Percentiles rank a stretch among this genome's conserved stretches.
These are phyloP conservation scores for Ceriops decandra DNA, from an alignment of 345 rosid species.

Conservation along the genomic window DNA sequence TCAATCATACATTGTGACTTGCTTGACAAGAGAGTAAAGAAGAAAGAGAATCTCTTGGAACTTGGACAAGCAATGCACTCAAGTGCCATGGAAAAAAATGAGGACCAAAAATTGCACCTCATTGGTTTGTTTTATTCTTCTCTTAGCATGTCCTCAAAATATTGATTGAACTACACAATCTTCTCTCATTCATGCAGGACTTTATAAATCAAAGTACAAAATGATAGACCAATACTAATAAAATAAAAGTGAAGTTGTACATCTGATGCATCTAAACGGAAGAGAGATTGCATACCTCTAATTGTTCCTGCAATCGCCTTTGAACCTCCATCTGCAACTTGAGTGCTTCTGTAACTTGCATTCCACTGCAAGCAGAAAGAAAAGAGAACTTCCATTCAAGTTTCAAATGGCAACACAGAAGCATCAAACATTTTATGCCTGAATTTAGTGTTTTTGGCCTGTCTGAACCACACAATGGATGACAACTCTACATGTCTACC, in stretches of 20 bases:
- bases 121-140: neutral
- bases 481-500: neutral
- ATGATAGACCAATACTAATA: neutral
- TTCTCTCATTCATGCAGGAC: neutral
- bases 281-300: constrained; percentile 67
- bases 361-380: constrained; percentile 58
- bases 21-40: neutral
- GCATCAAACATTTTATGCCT: neutral
- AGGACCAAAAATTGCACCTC: neutral
- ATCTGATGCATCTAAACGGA: constrained; percentile 2
- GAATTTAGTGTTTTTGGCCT: neutral
- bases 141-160: neutral
- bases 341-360: constrained; percentile 99
- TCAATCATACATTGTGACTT: neutral
- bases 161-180: neutral
- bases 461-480: neutral
- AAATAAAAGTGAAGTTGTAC: neutral
- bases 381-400: constrained; percentile 1
- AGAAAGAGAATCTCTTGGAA: neutral
- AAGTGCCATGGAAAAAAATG: neutral
- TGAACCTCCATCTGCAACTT: constrained; percentile 99
- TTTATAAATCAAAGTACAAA: neutral
- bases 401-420: constrained; percentile 9
- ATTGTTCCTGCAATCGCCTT: constrained; percentile 91
- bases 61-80: neutral